phyloP scores from a whole-genome alignment of 306 rosid genomes.

The Elaeagnus macrophylla region DNA sequence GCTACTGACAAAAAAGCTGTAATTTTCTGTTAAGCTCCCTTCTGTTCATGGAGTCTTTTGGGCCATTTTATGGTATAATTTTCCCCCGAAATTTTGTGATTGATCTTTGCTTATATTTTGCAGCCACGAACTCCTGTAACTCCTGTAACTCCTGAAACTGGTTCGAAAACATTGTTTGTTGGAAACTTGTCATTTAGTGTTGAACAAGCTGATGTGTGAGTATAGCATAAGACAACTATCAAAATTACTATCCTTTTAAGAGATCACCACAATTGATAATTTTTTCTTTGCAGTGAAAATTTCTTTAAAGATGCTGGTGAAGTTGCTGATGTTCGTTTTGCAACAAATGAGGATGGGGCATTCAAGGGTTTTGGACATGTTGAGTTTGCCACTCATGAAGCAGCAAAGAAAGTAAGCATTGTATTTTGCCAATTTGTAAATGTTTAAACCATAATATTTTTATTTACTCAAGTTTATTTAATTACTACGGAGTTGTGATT shows the following conservation, averaged over 20 bases:
- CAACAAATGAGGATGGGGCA: slow-evolving; percentile 32
- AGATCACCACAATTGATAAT: slow-evolving; percentile 4
- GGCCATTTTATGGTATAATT: too few relatives aligned
- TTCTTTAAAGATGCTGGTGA: slow-evolving; percentile 67
- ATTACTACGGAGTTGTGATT: too few relatives aligned
- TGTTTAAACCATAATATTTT: too few relatives aligned
- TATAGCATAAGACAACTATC: background rate
- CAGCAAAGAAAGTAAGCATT: slow-evolving; percentile 41
- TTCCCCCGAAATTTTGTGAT: slow-evolving; percentile 17
- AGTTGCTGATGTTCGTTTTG: slow-evolving; percentile 59
- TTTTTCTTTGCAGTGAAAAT: slow-evolving; percentile 32
- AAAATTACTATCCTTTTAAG: background rate
- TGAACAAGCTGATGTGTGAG: slow-evolving; percentile 60
- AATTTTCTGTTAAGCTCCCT: too few relatives aligned
- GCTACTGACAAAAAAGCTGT: too few relatives aligned
- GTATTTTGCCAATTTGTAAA: too few relatives aligned
- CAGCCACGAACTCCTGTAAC: slow-evolving; percentile 70
- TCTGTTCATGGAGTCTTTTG: too few relatives aligned
- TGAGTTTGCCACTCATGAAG: slow-evolving; percentile 59
- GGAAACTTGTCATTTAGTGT: slow-evolving; percentile 59
- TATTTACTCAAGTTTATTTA: too few relatives aligned
- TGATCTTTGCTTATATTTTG: background rate
- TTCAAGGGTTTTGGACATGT: slow-evolving; percentile 83
- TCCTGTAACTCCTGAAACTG: slow-evolving; percentile 33
- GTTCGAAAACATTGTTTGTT: slow-evolving; percentile 54